A percentile compares a stretch with the other conserved stretches of the same genome.
Conservation (phyloP, 805 yeast species). For the Metschnikowia henanensis region DNA sequence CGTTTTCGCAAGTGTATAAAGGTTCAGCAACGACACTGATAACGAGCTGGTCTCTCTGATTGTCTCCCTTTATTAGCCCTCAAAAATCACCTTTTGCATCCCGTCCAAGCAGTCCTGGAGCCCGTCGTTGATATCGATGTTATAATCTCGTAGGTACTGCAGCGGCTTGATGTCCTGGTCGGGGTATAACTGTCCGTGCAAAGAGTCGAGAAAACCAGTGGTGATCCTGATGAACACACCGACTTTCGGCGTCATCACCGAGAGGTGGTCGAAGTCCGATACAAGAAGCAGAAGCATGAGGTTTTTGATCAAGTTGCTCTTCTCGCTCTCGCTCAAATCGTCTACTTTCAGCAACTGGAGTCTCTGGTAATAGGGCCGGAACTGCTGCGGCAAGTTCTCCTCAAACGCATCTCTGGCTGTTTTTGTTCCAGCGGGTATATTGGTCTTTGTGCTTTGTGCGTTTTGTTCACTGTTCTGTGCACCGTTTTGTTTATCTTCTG, state of each 20-base stretch:
- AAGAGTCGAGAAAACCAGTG: slow-evolving; percentile 29
- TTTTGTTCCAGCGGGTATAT: too few species aligned
- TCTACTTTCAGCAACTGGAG: slow-evolving; percentile 33
- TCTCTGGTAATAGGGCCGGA: slow-evolving; percentile 25
- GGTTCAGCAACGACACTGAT: too few species aligned
- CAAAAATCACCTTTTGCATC: slow-evolving; percentile 13
- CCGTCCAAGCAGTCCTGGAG: slow-evolving; percentile 28
- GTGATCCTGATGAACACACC: slow-evolving; percentile 28
- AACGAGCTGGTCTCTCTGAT: not conserved
- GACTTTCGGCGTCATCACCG: slow-evolving; percentile 25
- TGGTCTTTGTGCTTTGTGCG: too few species aligned
- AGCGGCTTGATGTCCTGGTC: slow-evolving; percentile 26
- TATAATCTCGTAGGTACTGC: slow-evolving; percentile 23
- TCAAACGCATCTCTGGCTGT: slow-evolving; percentile 7
- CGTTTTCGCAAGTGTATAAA: not conserved
- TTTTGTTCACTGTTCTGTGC: not conserved
- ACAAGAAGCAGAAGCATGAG: slow-evolving; percentile 35
- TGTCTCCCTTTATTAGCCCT: not conserved
- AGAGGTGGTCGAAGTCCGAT: slow-evolving; percentile 30
- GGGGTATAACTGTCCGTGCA: slow-evolving; percentile 30
- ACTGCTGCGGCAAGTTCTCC: slow-evolving; percentile 21
- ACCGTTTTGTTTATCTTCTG: not conserved
- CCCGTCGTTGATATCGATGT: slow-evolving; percentile 14
- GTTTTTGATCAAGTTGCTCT: slow-evolving; percentile 33
- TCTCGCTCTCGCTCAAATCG: slow-evolving; percentile 25